Base-by-base conservation (phyloP, 805 yeast genomes). In the Saturnispora sekii region DNA sequence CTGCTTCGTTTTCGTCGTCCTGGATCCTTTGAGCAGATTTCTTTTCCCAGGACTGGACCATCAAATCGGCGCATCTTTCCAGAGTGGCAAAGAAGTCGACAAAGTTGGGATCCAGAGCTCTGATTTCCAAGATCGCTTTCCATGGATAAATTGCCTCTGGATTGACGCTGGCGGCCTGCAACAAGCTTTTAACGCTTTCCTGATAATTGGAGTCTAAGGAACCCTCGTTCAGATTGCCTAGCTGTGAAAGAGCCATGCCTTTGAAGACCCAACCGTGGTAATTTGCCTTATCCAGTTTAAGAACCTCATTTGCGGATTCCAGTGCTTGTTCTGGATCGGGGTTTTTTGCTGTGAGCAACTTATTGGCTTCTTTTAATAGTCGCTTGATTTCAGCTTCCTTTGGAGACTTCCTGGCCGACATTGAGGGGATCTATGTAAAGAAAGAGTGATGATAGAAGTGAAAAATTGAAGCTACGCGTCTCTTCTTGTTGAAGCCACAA, bases 101-200 rank as follows among this genome's bases (percentile, higher is more conserved):
- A 50, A 64, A 66, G 44, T 75, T 71, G 3, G 66, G 58, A 8
- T 53, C 51, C 10, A 61, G 53, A 44, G 64, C 62, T 10, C 64
- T 67, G 0, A 77, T 60, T 40, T 75, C 72, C 47, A 78, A 63
- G 48, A 81, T 68, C 1, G 97, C 97, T 55, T 84, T 86, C 94
- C 93, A 89, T 0, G 88, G 94, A 21, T 74, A 59, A 1, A 77
- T 51, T 41, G 80, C 76, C 2, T 66, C 65, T 0, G 76, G 71
- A 28, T 77, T 73, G 1, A 79, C 42, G 5, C 58, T 53, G 3
- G 76, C 70, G 0, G 88, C 88, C 16, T 54, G 56, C 29, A 55
- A 53, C 53, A 79, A 81, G 10, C 72, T 59, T 32, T 37, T 21
- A 14, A 38, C 26, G 11, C 37, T 32, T 16, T 37, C 30, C 14